Conservation (phyloP, 176 grass and related monocot genomes). For the Saccharum spontaneum region DNA sequence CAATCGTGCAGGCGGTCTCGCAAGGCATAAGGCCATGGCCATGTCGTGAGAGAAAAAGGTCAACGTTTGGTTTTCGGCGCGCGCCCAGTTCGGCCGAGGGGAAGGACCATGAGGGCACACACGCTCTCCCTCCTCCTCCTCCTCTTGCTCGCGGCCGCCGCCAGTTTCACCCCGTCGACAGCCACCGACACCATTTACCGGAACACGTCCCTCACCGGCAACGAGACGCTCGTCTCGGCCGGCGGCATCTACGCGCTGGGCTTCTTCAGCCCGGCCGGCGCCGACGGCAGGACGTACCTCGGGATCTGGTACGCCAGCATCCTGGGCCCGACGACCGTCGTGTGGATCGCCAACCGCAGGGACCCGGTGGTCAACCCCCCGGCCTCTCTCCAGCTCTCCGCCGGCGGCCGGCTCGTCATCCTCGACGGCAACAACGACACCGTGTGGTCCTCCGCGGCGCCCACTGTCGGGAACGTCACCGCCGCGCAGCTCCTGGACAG, state of each 20-base stretch:
- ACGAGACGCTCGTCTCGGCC: constrained; percentile 56
- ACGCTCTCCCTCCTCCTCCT: not conserved
- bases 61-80: not conserved
- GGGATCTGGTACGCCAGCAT: constrained; percentile 45
- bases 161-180: not conserved
- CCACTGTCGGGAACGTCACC: not conserved
- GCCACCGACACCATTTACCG: constrained; percentile 29
- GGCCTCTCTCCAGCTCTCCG: constrained; percentile 15
- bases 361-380: not conserved
- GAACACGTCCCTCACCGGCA: constrained; percentile 26
- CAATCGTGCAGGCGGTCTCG: not conserved
- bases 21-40: not conserved
- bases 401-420: constrained; percentile 26
- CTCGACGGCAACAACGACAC: constrained; percentile 31
- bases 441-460: constrained; percentile 32
- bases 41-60: constrained; percentile 26
- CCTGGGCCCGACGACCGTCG: constrained; percentile 25
- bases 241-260: constrained; percentile 50
- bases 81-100: not conserved
- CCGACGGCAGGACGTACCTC: constrained; percentile 25
- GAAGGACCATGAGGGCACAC: not conserved
- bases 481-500: constrained; percentile 20
- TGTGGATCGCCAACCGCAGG: constrained; percentile 61
- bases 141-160: not conserved
- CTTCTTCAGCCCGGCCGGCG: constrained; percentile 60